Evolutionary conservation across 495 filamentous ascomycete species (phyloP).

Genomic region (Penicillium lagena): DNA sequence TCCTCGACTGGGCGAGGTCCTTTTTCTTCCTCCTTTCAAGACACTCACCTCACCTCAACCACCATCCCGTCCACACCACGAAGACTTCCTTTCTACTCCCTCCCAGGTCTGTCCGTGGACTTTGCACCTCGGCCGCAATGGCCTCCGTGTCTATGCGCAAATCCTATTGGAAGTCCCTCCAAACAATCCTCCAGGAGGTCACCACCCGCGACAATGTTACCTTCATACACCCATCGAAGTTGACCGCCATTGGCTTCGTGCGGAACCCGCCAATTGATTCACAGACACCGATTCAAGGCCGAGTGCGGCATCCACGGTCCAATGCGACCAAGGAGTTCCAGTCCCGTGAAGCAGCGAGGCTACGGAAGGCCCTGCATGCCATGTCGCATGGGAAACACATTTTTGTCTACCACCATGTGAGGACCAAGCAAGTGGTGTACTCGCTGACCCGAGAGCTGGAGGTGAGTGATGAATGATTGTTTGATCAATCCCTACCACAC

Average conservation of each 20-base stretch:
- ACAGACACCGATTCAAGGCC: conserved; percentile 33
- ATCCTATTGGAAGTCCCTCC: conserved; percentile 16
- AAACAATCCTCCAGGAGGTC: conserved; percentile 20
- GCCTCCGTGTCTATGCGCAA: conserved; percentile 14
- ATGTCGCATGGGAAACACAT: conserved; percentile 61
- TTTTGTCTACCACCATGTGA: conserved; percentile 75
- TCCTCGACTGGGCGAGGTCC: conserved; percentile 6
- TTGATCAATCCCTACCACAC: not conserved
- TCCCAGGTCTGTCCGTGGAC: conserved; percentile 5
- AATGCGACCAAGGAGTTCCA: conserved; percentile 37
- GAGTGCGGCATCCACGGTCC: conserved; percentile 25
- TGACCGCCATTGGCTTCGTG: conserved; percentile 11
- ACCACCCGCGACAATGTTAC: too few species aligned
- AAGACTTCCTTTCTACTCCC: not conserved
- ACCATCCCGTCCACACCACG: not conserved
- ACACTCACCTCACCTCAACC: conserved; percentile 7
- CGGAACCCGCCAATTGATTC: conserved; percentile 35
- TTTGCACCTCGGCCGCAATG: conserved; percentile 28
- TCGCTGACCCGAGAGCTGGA: conserved; percentile 63
- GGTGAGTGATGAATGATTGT: conserved; percentile 38
- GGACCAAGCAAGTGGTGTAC: conserved; percentile 78
- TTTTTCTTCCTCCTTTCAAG: conserved; percentile 11
- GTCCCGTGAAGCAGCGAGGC: conserved; percentile 31
- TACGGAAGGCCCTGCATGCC: conserved; percentile 41
- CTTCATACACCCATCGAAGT: too few species aligned